phyloP scores from a whole-genome alignment of 73 alveolate genomes.

The Blepharisma stoltei region DNA sequence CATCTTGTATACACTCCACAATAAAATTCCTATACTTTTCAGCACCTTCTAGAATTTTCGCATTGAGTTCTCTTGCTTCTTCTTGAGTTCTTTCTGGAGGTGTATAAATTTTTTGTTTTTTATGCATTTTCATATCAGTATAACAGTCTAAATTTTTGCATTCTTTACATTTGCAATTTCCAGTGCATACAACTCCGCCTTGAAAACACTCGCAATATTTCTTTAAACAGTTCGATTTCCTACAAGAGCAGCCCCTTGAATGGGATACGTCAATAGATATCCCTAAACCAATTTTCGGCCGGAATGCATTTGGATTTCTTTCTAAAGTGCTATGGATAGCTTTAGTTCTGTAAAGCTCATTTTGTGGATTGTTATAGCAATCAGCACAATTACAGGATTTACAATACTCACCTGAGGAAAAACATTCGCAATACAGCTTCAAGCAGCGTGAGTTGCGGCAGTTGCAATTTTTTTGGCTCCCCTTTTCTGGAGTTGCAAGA shows the following conservation, averaged over 20 bases:
- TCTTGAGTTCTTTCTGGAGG: no score
- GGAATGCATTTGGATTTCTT: slow-evolving; percentile 57
- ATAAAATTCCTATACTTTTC: no score
- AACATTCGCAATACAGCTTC: slow-evolving; percentile 95
- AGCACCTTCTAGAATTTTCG: no score
- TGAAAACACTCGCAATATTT: slow-evolving; percentile 96
- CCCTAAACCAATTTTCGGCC: slow-evolving; percentile 53
- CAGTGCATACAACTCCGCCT: slow-evolving; percentile 85
- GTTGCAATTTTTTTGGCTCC: slow-evolving; percentile 61
- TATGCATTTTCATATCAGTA: slow-evolving; percentile 41
- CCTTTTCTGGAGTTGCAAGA: not conserved
- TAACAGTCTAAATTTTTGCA: slow-evolving; percentile 63
- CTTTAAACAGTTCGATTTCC: slow-evolving; percentile 89
- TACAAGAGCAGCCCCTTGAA: slow-evolving; percentile 90
- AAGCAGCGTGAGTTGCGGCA: slow-evolving; percentile 90
- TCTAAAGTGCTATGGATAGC: slow-evolving; percentile 49
- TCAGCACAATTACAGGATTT: slow-evolving; percentile 69
- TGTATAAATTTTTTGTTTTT: not conserved
- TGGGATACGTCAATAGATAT: slow-evolving; percentile 63
- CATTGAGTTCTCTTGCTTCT: no score
- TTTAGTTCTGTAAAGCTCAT: slow-evolving; percentile 41
- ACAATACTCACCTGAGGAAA: slow-evolving; percentile 79
- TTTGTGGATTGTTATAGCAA: slow-evolving; percentile 57
- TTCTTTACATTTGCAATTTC: slow-evolving; percentile 83
- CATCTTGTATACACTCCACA: no score